phyloP scores from a whole-genome alignment of 768 basidiomycete species.

The Russula sp. region DNA sequence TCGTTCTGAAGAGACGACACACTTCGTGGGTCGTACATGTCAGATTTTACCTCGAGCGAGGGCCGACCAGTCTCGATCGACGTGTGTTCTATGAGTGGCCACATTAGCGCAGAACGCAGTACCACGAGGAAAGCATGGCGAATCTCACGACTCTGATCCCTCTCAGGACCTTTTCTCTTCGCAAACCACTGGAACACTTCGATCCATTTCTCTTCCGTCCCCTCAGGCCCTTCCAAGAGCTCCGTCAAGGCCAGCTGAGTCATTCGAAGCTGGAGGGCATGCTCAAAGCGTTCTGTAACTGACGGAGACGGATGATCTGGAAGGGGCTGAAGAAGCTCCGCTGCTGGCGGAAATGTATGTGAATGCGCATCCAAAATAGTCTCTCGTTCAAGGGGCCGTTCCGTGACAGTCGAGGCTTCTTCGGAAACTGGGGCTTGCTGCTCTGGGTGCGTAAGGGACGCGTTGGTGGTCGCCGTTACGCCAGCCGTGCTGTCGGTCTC shows the following conservation, averaged over 20 bases:
- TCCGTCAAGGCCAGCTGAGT: slow-evolving; percentile 78
- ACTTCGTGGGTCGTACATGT: not conserved
- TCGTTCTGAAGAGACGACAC: not conserved
- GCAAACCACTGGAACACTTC: slow-evolving; percentile 86
- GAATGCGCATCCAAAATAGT: slow-evolving; percentile 29
- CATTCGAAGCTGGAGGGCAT: slow-evolving; percentile 79
- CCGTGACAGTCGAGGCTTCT: slow-evolving; percentile 6
- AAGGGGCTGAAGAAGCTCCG: slow-evolving; percentile 37
- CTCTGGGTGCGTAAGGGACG: not conserved
- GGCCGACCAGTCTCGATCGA: slow-evolving; percentile 17
- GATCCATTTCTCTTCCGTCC: slow-evolving; percentile 72
- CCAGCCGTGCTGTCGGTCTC: not conserved
- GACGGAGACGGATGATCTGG: slow-evolving; percentile 45
- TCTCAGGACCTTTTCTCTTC: slow-evolving; percentile 38
- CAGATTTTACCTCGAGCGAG: slow-evolving; percentile 15
- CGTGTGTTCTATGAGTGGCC: slow-evolving; percentile 6
- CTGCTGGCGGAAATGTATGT: slow-evolving; percentile 34
- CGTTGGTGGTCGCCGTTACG: not conserved
- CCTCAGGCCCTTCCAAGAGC: slow-evolving; percentile 76
- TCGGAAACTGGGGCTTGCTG: not conserved
- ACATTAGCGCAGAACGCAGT: not conserved
- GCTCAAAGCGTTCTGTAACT: slow-evolving; percentile 58
- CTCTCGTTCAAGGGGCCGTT: not conserved
- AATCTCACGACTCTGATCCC: slow-evolving; percentile 20
- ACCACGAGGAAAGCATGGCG: not conserved